These are phyloP conservation scores for Termitomyces sp. DNA, from an alignment of 768 basidiomycete species.

Conservation along the genomic window DNA sequence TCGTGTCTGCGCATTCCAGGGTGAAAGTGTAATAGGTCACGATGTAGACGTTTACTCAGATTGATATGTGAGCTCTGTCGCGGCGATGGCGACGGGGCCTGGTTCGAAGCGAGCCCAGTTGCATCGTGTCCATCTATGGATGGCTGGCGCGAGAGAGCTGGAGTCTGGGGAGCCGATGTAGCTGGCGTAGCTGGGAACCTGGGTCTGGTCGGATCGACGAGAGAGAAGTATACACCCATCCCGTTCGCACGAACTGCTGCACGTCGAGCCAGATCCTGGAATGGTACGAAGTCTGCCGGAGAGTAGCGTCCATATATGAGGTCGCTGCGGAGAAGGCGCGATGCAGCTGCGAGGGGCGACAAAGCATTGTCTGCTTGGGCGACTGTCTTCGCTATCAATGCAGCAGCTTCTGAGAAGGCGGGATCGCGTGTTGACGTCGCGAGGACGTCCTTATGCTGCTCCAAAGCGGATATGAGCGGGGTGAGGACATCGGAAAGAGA, in stretches of 20 bases:
- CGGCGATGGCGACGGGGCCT: conserved; percentile 1
- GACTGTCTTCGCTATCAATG: conserved; percentile 23
- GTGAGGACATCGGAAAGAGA: conserved; percentile 41
- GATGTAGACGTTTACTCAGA: conserved; percentile 27
- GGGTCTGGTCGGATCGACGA: conserved; percentile 61
- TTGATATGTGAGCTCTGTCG: conserved; percentile 17
- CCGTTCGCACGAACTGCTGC: conserved; percentile 58
- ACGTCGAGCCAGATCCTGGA: conserved; percentile 45
- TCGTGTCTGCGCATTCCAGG: conserved; percentile 35
- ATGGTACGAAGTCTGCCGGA: conserved; percentile 45
- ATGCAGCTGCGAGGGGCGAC: conserved; percentile 44
- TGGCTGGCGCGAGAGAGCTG: conserved; percentile 13
- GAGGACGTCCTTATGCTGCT: conserved; percentile 42
- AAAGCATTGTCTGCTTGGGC: conserved; percentile 44
- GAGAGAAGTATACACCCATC: conserved; percentile 51
- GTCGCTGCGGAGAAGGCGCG: conserved; percentile 51
- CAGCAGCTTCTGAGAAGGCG: conserved; percentile 27
- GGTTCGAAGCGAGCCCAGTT: background rate
- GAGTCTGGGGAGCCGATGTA: conserved; percentile 26
- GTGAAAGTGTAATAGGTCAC: conserved; percentile 31
- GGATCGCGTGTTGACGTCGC: conserved; percentile 33
- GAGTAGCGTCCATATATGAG: conserved; percentile 55
- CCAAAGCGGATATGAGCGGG: conserved; percentile 40
- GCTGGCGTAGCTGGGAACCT: conserved; percentile 47
- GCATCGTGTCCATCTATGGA: background rate